These are phyloP conservation scores for Aureobasidium sp. DNA, from an alignment of 2,329 filamentous ascomycete species.

Conservation along the genomic window DNA sequence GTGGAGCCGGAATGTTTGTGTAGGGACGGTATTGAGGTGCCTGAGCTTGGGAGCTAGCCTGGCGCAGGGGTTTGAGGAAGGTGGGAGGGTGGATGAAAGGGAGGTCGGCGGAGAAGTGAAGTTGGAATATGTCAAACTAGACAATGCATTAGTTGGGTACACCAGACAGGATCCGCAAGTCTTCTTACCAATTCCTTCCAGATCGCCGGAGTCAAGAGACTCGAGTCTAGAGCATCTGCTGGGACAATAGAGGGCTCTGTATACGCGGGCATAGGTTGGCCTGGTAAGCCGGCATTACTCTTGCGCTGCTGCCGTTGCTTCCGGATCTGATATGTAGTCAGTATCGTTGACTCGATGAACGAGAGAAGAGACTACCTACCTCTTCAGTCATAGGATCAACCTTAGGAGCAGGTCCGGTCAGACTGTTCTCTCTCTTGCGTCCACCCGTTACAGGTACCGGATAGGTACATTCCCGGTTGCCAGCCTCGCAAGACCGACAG, in stretches of 20 bases:
- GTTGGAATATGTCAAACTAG: constrained; percentile 57
- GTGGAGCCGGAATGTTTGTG: constrained; percentile 16
- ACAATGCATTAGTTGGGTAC: constrained; percentile 14
- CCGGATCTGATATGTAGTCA: not conserved
- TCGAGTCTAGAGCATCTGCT: constrained; percentile 50
- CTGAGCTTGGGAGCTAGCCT: constrained; percentile 19
- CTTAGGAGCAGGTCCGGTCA: constrained; percentile 4
- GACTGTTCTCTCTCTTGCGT: constrained; percentile 13
- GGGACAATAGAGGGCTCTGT: not conserved
- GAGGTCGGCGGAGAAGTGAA: constrained; percentile 63
- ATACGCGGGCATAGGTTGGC: not conserved
- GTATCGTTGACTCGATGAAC: not conserved
- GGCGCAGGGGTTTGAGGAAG: constrained; percentile 42
- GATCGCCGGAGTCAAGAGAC: constrained; percentile 53
- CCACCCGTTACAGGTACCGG: constrained; percentile 42
- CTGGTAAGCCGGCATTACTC: constrained; percentile 10
- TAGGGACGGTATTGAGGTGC: constrained; percentile 9
- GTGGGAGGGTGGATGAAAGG: constrained; percentile 62
- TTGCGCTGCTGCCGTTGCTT: constrained; percentile 9
- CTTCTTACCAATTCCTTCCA: constrained; percentile 53
- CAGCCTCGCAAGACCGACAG: constrained; percentile 66
- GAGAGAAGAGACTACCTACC: not conserved
- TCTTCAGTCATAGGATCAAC: not conserved
- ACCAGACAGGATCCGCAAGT: not conserved
- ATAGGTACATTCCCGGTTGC: constrained; percentile 64